A percentile compares a stretch with the other conserved stretches of the same genome.
These are phyloP conservation scores for Fusarium palustre DNA, from an alignment of 2,329 filamentous ascomycete species.

Conservation along the genomic window DNA sequence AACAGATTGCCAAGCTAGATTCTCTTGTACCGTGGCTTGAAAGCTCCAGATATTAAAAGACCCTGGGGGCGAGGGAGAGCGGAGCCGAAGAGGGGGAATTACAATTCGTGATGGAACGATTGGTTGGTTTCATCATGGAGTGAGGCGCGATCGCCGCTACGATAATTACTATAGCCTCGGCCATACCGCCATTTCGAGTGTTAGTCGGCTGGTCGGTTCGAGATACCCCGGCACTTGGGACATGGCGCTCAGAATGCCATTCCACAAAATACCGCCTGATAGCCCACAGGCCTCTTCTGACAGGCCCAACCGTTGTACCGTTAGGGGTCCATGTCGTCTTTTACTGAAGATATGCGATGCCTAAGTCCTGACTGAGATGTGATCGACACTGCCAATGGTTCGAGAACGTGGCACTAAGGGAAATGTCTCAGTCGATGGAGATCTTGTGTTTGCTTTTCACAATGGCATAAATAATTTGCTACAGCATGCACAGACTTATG, in stretches of 20 bases:
- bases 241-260: not conserved
- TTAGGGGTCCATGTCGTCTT: not conserved
- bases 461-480: not conserved
- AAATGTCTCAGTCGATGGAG: not conserved
- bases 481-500: conserved; percentile 5
- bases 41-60: conserved; percentile 9
- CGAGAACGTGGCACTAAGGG: not conserved
- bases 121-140: conserved; percentile 4
- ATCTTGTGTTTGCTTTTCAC: not conserved
- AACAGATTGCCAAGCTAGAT: conserved; percentile 23
- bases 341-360: not conserved
- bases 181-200: conserved; percentile 25
- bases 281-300: not conserved
- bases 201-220: not conserved
- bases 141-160: conserved; percentile 16
- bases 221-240: not conserved
- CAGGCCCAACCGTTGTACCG: not conserved
- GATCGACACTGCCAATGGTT: not conserved
- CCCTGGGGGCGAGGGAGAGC: conserved; percentile 2
- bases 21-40: conserved; percentile 2
- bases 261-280: not conserved
- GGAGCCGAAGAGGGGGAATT: conserved; percentile 26
- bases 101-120: conserved; percentile 24
- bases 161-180: conserved; percentile 24
- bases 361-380: not conserved